These are phyloP conservation scores for Drechslera avenae DNA, from an alignment of 2,329 filamentous ascomycete genomes.

Conservation along the genomic window DNA sequence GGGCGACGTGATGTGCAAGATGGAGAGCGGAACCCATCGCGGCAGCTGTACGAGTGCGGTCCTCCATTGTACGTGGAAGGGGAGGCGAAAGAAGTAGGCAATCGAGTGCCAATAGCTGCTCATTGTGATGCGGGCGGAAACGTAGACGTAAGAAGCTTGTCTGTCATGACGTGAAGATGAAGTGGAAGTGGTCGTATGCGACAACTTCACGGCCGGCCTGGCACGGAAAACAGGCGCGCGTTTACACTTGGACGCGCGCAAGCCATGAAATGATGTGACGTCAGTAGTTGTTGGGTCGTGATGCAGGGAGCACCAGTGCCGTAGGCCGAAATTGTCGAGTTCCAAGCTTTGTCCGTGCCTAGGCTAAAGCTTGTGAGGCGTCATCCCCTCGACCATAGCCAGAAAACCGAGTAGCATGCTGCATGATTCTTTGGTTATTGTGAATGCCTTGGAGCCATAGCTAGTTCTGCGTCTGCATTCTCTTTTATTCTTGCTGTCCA, in stretches of 20 bases:
- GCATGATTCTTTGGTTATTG: no score
- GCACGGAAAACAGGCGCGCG: slow-evolving; percentile 9
- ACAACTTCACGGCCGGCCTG: slow-evolving; percentile 4
- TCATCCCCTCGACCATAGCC: no score
- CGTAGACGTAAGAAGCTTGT: background rate
- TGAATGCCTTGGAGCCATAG: no score
- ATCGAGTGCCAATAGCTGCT: slow-evolving; percentile 38
- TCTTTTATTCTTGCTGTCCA: no score
- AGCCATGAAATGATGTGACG: slow-evolving; percentile 10
- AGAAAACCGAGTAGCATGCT: no score
- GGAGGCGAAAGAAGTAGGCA: slow-evolving; percentile 46
- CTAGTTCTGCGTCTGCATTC: no score
- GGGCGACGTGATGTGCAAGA: slow-evolving; percentile 48
- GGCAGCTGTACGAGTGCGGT: slow-evolving; percentile 47
- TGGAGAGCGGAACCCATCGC: slow-evolving; percentile 44
- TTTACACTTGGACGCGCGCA: slow-evolving; percentile 4
- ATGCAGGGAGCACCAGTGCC: background rate
- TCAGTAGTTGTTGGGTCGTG: slow-evolving; percentile 5
- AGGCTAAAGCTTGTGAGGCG: slow-evolving; percentile 7
- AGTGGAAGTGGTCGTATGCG: background rate
- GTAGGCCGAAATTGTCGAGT: slow-evolving; percentile 1
- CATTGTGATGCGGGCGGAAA: slow-evolving; percentile 27
- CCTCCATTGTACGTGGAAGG: slow-evolving; percentile 40
- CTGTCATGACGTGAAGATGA: slow-evolving; percentile 7
- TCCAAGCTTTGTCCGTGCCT: background rate